Base-by-base conservation (phyloP, 148 eudicot species). In the Oxyria digyna region DNA sequence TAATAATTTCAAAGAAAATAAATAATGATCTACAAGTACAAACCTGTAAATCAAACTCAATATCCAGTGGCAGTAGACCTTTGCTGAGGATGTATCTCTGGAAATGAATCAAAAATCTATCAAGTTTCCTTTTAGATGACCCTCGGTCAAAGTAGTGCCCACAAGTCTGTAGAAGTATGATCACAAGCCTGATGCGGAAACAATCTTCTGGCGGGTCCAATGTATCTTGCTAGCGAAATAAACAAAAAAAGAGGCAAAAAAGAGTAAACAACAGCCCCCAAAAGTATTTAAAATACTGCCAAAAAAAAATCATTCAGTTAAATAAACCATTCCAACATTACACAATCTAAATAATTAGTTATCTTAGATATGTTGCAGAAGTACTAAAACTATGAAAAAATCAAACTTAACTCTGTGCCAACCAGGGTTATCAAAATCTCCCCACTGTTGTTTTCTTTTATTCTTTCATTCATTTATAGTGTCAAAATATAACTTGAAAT, bases 141-240 rank as follows among this genome's bases (percentile, higher is more conserved):
- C 98, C 98, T 72, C 96, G 85, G 69, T 76, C 97, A 82, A 94
- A 94, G 79, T 88, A 90, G 76, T 88, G 98, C 45, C 98, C 98
- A 85, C 98, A 94, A 35, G 98, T 94, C 79, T 94, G 91, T 64
- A 94, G 97, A 76, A 94, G 96, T 69, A 81, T 86, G 42, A 87
- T 87, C 72, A 94, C 92, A 87, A 90, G 71, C 79, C 98, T 85
- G 65, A 87, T 80, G 33, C 98, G 92, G 73, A 90, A 94, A 75
- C 92, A 88, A 73, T 94, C 98, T 77, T 94, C 98, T 4, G 97
- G 97, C 24, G 98, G 98, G 74, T 94, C 98, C 83, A 94, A 69
- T 55, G 68, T 73, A 78, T 84, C 96, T 88, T 90, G 96, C 98
- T 94, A 74, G 52, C 40, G 41, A 14, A 31, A 38, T 14, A 70